These are phyloP conservation scores for Tetracentron sinense DNA, from an alignment of 164 flowering plant genomes.

Conservation along the genomic window DNA sequence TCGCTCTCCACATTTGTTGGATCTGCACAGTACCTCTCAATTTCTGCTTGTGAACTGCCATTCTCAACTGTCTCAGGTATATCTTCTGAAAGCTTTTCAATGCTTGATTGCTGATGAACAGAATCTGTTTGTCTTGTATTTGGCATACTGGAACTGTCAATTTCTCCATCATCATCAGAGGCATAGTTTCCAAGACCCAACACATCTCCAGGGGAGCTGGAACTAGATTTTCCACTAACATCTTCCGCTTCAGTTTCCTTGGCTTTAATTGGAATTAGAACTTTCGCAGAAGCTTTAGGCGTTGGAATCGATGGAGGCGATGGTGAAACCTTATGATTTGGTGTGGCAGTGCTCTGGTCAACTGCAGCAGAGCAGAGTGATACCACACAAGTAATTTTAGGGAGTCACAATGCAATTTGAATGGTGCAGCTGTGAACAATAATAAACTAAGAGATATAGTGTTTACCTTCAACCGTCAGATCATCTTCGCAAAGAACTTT, in stretches of 20 bases:
- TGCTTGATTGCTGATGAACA: constrained; percentile 19
- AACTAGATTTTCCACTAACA: constrained; percentile 44
- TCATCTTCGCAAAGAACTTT: constrained; percentile 79
- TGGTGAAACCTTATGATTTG: constrained; percentile 28
- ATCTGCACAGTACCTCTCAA: constrained; percentile 15
- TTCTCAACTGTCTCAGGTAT: constrained; percentile 24
- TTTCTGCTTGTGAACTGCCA: constrained; percentile 24
- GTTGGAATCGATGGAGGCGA: constrained; percentile 33
- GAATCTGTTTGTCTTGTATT: constrained; percentile 13
- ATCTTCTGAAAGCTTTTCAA: constrained; percentile 18
- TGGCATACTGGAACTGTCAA: constrained; percentile 27
- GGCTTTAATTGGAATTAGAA: constrained; percentile 44
- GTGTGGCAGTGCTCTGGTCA: constrained; percentile 10
- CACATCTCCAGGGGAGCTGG: constrained; percentile 57
- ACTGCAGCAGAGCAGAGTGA: constrained; percentile 16
- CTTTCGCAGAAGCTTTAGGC: constrained; percentile 56
- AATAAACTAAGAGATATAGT: not conserved
- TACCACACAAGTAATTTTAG: not conserved
- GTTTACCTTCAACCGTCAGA: constrained; percentile 49
- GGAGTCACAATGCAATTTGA: not conserved
- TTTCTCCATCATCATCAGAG: constrained; percentile 66
- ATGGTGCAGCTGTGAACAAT: not conserved
- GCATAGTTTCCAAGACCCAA: constrained; percentile 88
- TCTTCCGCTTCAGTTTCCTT: constrained; percentile 36
- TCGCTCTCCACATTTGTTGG: constrained; percentile 13